phyloP scores from a whole-genome alignment of 129 eudicot genomes.

The Erigeron canadensis region DNA sequence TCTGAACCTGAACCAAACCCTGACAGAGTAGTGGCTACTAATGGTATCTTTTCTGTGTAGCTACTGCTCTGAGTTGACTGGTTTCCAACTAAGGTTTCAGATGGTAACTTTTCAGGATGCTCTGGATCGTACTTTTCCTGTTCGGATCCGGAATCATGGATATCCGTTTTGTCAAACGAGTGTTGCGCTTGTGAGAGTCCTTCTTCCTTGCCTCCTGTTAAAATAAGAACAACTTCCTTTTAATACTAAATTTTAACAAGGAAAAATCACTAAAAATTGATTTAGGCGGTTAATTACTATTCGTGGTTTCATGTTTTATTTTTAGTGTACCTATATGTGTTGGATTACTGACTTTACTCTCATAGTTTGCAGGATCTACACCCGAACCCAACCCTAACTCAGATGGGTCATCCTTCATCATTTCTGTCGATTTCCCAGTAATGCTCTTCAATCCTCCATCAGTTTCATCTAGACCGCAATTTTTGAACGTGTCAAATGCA shows the following conservation, averaged over 20 bases:
- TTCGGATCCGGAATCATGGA: no score
- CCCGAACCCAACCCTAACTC: neutral
- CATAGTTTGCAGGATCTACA: constrained; percentile 40
- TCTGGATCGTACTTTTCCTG: no score
- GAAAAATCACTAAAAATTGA: no score
- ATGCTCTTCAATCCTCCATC: constrained; percentile 20
- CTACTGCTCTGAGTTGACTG: no score
- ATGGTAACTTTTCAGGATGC: no score
- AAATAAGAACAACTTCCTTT: neutral
- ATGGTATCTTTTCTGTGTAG: constrained; percentile 36
- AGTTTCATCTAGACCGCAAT: constrained; percentile 11
- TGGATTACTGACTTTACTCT: constrained; percentile 54
- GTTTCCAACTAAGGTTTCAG: no score
- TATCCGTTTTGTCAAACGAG: no score
- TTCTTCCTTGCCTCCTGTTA: constrained; percentile 46
- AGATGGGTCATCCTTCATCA: constrained; percentile 44
- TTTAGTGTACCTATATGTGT: constrained; percentile 35
- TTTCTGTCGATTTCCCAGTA: constrained; percentile 21
- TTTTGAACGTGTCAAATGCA: neutral
- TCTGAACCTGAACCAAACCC: constrained; percentile 2
- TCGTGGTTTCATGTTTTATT: no score
- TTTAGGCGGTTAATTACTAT: no score
- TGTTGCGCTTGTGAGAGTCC: no score
- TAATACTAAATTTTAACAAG: no score
- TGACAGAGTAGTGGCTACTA: constrained; percentile 44